These are phyloP conservation scores for Elongisporangium undulatum DNA, from an alignment of 352 stramenopile genomes.

Conservation along the genomic window DNA sequence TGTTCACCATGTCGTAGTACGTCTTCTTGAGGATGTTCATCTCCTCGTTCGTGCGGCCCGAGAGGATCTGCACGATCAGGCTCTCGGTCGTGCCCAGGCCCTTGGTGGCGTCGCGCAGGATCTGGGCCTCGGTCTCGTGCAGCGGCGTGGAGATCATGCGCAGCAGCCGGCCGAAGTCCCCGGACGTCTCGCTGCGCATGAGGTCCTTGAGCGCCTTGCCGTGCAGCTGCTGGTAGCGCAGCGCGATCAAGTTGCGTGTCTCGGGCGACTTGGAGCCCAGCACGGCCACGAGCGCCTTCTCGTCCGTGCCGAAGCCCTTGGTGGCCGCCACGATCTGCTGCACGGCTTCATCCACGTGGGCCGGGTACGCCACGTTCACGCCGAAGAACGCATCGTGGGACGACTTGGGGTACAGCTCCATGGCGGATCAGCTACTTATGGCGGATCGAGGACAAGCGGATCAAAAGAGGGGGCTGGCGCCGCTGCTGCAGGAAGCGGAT, in stretches of 20 bases:
- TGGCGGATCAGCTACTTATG: background rate
- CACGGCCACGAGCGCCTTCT: conserved; percentile 63
- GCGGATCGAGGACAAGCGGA: too few species aligned
- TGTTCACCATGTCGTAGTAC: conserved; percentile 67
- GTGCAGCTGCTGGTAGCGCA: conserved; percentile 72
- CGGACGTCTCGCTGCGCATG: conserved; percentile 68
- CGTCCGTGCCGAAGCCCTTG: conserved; percentile 70
- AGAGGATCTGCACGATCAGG: conserved; percentile 63
- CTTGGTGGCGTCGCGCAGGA: conserved; percentile 67
- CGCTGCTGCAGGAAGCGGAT: too few species aligned
- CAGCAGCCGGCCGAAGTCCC: conserved; percentile 64
- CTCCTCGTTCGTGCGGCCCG: conserved; percentile 71
- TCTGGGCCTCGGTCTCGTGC: conserved; percentile 61
- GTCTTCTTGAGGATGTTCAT: conserved; percentile 76
- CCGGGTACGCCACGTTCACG: conserved; percentile 29
- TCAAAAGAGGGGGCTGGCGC: too few species aligned
- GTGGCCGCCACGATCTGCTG: conserved; percentile 66
- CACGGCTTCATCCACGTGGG: conserved; percentile 53
- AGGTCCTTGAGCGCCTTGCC: conserved; percentile 47
- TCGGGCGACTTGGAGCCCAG: conserved; percentile 67
- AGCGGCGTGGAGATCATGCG: conserved; percentile 72
- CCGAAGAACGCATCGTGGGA: conserved; percentile 53
- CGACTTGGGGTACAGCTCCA: conserved; percentile 63
- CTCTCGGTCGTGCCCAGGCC: conserved; percentile 68
- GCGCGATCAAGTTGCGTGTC: conserved; percentile 55